Evolutionary conservation across 2,329 filamentous ascomycete genomes (phyloP).

Genomic region (Diaporthe capsici): DNA sequence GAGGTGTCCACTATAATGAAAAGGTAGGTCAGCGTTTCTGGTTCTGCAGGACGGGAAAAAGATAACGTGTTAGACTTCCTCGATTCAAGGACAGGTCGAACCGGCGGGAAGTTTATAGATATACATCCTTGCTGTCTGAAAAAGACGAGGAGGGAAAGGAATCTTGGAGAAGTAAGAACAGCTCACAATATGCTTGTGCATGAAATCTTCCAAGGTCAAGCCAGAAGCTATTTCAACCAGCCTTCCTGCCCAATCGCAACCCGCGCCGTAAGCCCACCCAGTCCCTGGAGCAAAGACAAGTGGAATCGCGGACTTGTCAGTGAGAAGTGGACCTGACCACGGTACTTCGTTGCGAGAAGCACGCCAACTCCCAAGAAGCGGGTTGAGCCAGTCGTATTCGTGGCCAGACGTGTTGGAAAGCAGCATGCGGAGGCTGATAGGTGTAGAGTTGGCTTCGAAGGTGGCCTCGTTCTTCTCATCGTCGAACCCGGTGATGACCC

Average conservation of each 20-base stretch:
- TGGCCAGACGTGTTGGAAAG: constrained; percentile 62
- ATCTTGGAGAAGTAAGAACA: too few relatives aligned
- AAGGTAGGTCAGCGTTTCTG: background rate
- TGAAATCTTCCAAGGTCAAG: constrained; percentile 45
- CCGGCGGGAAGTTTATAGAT: background rate
- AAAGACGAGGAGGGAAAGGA: background rate
- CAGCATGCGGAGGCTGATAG: constrained; percentile 61
- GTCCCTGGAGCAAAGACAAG: constrained; percentile 49
- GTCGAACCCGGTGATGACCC: constrained; percentile 59
- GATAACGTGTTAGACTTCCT: background rate
- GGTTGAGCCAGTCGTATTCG: constrained; percentile 55
- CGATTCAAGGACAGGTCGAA: too few relatives aligned
- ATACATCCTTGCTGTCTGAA: background rate
- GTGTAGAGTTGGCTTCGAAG: constrained; percentile 46
- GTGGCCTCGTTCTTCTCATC: constrained; percentile 51
- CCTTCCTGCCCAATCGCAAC: constrained; percentile 50
- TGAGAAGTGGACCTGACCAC: constrained; percentile 41
- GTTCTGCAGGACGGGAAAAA: background rate
- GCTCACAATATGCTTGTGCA: constrained; percentile 42
- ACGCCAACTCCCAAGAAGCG: constrained; percentile 44
- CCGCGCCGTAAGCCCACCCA: constrained; percentile 49
- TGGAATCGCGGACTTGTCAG: constrained; percentile 45
- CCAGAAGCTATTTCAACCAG: constrained; percentile 46
- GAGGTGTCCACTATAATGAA: constrained; percentile 24
- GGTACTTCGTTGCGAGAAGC: constrained; percentile 45